Conservation (phyloP, 306 rosid genomes). For the Oemleria cerasiformis region DNA sequence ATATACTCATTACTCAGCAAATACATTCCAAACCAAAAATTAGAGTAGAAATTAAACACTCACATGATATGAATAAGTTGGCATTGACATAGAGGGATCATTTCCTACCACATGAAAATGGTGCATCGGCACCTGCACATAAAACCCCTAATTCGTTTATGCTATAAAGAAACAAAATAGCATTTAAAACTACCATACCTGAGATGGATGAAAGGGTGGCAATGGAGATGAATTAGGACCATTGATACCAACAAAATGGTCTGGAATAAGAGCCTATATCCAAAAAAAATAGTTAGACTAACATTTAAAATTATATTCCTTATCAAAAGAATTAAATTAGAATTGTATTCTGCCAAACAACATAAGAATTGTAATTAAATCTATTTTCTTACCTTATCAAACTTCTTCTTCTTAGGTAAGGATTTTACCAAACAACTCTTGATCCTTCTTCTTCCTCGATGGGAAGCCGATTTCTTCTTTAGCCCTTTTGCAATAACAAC, state of each 20-base stretch:
- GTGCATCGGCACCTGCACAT: background rate
- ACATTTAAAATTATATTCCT: too few relatives aligned
- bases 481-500: background rate
- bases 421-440: background rate
- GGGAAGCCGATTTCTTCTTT: background rate
- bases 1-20: too few relatives aligned
- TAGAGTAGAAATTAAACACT: too few relatives aligned
- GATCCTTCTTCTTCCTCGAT: background rate
- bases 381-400: background rate
- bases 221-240: background rate
- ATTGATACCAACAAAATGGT: background rate
- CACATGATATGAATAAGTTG: background rate
- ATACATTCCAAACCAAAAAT: too few relatives aligned
- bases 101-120: background rate
- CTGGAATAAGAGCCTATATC: background rate
- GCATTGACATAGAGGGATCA: background rate
- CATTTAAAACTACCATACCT: background rate
- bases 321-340: background rate
- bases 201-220: background rate
- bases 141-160: background rate
- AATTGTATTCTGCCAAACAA: background rate
- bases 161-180: background rate
- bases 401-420: background rate
- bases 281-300: background rate
- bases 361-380: background rate